phyloP scores from a whole-genome alignment of 1,139 yeast species.

The Zygosaccharomyces sapae region DNA sequence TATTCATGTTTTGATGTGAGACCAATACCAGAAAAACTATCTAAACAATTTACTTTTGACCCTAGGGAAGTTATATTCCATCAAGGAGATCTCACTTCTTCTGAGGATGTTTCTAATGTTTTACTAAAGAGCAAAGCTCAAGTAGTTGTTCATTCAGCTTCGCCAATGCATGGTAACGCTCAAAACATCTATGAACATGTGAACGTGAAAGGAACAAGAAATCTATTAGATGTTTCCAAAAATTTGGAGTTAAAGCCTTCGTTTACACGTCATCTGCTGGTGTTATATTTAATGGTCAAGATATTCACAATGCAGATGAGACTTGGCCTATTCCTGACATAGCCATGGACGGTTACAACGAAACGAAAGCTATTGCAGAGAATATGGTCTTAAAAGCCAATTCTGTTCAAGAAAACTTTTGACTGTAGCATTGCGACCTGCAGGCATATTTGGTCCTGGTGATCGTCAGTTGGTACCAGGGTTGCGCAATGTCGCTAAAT shows the following conservation, averaged over 20 bases:
- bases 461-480: conserved; percentile 97
- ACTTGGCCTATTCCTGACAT: conserved; percentile 85
- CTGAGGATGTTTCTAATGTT: conserved; percentile 62
- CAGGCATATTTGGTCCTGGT: conserved; percentile 98
- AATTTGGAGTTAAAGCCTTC: conserved; percentile 54
- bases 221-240: conserved; percentile 64
- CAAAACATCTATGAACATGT: conserved; percentile 81
- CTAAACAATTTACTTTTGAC: conserved; percentile 72
- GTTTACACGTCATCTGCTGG: conserved; percentile 98
- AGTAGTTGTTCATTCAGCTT: conserved; percentile 91
- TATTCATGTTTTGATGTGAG: conserved; percentile 86
- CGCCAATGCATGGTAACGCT: conserved; percentile 87
- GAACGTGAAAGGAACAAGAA: conserved; percentile 83
- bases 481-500: conserved; percentile 70
- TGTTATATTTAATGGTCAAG: conserved; percentile 91
- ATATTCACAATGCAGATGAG: conserved; percentile 87
- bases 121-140: conserved; percentile 57
- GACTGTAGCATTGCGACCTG: conserved; percentile 90
- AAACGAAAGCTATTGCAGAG: conserved; percentile 92
- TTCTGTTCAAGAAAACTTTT: conserved; percentile 47
- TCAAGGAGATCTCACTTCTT: conserved; percentile 81
- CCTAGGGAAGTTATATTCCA: conserved; percentile 54
- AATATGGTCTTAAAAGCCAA: conserved; percentile 70
- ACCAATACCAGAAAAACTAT: conserved; percentile 67
- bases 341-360: conserved; percentile 96